Conservation (phyloP, 2,329 filamentous ascomycete species). For the Polytolypa hystricis region DNA sequence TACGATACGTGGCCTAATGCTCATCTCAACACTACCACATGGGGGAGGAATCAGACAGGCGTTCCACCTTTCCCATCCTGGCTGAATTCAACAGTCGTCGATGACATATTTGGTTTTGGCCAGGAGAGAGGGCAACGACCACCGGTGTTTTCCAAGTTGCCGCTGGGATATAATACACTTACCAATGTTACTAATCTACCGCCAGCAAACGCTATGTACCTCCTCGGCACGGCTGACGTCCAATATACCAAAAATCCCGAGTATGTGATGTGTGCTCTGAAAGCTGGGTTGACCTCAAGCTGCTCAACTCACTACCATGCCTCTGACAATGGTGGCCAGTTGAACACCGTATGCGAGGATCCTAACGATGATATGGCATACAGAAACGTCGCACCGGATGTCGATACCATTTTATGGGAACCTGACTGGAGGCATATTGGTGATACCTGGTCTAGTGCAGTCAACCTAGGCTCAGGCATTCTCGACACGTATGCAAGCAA, state of each 20-base stretch:
- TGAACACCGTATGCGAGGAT: constrained; percentile 55
- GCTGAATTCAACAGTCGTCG: constrained; percentile 49
- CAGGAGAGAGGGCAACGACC: constrained; percentile 39
- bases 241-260: constrained; percentile 25
- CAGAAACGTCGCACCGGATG: constrained; percentile 28
- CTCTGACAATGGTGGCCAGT: constrained; percentile 45
- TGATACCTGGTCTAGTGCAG: constrained; percentile 42
- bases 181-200: constrained; percentile 36
- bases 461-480: constrained; percentile 47
- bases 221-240: constrained; percentile 47
- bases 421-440: constrained; percentile 47
- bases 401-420: constrained; percentile 17
- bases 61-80: constrained; percentile 30
- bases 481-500: constrained; percentile 48
- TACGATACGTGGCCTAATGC: constrained; percentile 49
- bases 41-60: constrained; percentile 24
- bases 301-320: constrained; percentile 53
- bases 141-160: constrained; percentile 45
- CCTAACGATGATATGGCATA: constrained; percentile 45
- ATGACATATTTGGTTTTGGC: constrained; percentile 61
- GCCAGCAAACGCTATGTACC: constrained; percentile 49
- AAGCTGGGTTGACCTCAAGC: constrained; percentile 50
- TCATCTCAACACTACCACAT: constrained; percentile 18
- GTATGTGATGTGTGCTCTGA: constrained; percentile 59
- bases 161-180: constrained; percentile 55